Conservation (phyloP, 129 eudicot genomes). For the Helianthus annuus region HanXRQr2.0-SUNRISE NC_035446.2:163570423-163570922, state of each 20-base stretch:
- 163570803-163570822: too few species aligned
- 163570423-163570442: background rate
- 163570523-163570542: background rate
- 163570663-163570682: conserved; percentile 17
- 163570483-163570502: background rate
- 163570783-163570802: too few species aligned
- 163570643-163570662: background rate
- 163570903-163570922: too few species aligned
- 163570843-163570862: too few species aligned
- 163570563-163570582: background rate
- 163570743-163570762: too few species aligned
- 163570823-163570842: too few species aligned
- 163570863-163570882: too few species aligned
- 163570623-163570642: conserved; percentile 29
- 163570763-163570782: too few species aligned
- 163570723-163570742: background rate
- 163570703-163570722: conserved; percentile 16
- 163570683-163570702: conserved; percentile 8
- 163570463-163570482: background rate
- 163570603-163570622: conserved; percentile 9
- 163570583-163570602: background rate
- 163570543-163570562: background rate
- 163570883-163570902: too few species aligned
- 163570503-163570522: too few species aligned
- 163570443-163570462: background rate